These are phyloP conservation scores for Cryphonectria radicalis DNA, from an alignment of 2,329 filamentous ascomycete species.

Conservation along the genomic window DNA sequence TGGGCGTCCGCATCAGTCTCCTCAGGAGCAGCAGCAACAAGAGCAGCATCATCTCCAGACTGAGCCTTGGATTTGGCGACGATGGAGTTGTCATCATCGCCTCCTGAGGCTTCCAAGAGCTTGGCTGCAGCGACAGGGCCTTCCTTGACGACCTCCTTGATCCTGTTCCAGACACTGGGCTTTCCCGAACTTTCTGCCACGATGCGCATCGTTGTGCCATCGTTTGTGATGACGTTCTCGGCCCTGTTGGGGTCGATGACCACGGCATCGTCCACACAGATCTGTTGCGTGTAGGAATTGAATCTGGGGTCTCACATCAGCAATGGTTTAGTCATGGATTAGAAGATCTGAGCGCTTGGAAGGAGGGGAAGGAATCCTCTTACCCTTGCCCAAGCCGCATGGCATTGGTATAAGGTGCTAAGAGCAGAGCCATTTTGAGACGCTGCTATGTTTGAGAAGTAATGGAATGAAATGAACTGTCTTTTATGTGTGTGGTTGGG, in stretches of 20 bases:
- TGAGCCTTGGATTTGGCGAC: neutral
- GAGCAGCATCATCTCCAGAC: neutral
- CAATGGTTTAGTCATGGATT: neutral
- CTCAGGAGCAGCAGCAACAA: neutral
- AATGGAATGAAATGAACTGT: neutral
- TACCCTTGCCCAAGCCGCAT: slow-evolving; percentile 11
- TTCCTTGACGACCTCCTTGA: slow-evolving; percentile 3
- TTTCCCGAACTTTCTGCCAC: slow-evolving; percentile 1
- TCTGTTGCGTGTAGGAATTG: slow-evolving; percentile 7
- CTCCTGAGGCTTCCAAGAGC: neutral
- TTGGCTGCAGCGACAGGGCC: neutral
- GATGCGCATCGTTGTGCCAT: slow-evolving; percentile 8
- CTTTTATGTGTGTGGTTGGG: neutral
- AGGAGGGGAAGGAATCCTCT: neutral
- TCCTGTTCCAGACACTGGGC: slow-evolving; percentile 11
- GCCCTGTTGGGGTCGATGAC: neutral
- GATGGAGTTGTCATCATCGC: neutral
- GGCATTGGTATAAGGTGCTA: slow-evolving; percentile 6
- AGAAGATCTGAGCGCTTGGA: neutral
- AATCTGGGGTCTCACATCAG: neutral
- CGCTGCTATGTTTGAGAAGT: neutral
- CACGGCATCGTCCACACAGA: slow-evolving; percentile 7
- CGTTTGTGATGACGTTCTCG: slow-evolving; percentile 3
- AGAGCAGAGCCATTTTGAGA: slow-evolving; percentile 5
- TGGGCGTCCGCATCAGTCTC: neutral